phyloP scores from a whole-genome alignment of 2,329 filamentous ascomycete species.

The Neobulgaria alba region DNA sequence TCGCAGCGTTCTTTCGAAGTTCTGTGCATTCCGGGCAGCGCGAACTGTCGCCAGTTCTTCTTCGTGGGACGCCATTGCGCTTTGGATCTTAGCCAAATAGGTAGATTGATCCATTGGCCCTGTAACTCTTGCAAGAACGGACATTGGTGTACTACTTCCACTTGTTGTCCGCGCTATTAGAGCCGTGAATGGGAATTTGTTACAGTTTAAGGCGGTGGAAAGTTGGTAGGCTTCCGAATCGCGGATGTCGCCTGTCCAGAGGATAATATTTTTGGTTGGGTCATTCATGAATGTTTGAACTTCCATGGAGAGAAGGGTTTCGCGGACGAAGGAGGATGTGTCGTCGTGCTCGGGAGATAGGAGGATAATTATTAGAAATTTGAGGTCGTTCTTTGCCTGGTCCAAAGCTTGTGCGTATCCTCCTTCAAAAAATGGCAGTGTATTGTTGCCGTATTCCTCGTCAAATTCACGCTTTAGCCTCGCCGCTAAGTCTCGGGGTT shows the following conservation, averaged over 20 bases:
- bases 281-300: constrained; percentile 68
- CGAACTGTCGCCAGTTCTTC: constrained; percentile 66
- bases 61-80: constrained; percentile 66
- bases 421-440: constrained; percentile 72
- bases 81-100: constrained; percentile 68
- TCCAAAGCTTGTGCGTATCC: constrained; percentile 91
- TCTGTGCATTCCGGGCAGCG: constrained; percentile 69
- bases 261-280: constrained; percentile 66
- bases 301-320: constrained; percentile 71
- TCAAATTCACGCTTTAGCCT: constrained; percentile 90
- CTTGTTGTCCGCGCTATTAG: constrained; percentile 82
- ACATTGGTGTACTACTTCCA: constrained; percentile 80
- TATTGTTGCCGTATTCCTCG: constrained; percentile 73
- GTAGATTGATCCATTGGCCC: constrained; percentile 62
- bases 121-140: constrained; percentile 69
- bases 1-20: constrained; percentile 72
- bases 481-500: constrained; percentile 78
- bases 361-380: constrained; percentile 82
- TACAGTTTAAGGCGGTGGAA: constrained; percentile 75
- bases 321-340: constrained; percentile 68
- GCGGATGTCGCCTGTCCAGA: constrained; percentile 90
- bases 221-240: constrained; percentile 95
- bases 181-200: constrained; percentile 85
- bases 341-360: constrained; percentile 93
- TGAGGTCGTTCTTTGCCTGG: constrained; percentile 79